These are phyloP conservation scores for Zygosaccharomyces pseudobailii DNA, from an alignment of 1,139 yeast genomes.

Conservation along the genomic window DNA sequence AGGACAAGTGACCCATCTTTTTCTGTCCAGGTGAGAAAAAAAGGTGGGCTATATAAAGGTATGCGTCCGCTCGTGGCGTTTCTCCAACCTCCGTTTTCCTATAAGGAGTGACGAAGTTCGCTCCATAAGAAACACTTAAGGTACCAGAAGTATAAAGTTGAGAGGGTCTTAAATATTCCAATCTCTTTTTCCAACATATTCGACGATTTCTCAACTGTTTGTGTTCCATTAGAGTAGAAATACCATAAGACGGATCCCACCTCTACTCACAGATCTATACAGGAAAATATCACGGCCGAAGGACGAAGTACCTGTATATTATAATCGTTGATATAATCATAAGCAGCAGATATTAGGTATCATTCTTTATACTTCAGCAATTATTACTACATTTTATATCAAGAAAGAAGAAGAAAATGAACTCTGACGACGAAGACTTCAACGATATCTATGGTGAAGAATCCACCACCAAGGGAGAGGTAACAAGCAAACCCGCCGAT, in stretches of 20 bases:
- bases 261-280: neutral
- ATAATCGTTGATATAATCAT: constrained; percentile 2
- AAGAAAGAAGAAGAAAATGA: constrained; percentile 37
- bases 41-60: constrained; percentile 1
- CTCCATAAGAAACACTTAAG: neutral
- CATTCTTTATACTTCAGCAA: constrained; percentile 6
- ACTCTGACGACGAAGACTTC: constrained; percentile 78
- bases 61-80: neutral
- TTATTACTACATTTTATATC: constrained; percentile 5
- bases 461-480: constrained; percentile 21
- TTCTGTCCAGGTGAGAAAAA: neutral
- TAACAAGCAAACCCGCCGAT: constrained; percentile 14
- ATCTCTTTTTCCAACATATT: neutral
- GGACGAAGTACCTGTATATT: constrained; percentile 1
- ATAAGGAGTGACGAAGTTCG: neutral
- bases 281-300: neutral
- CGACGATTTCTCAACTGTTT: neutral
- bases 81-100: neutral
- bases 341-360: constrained; percentile 5
- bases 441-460: constrained; percentile 63
- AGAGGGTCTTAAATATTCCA: neutral
- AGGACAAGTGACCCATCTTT: neutral
- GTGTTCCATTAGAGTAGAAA: neutral
- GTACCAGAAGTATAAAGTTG: neutral
- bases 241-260: neutral